Base-by-base conservation (phyloP, 345 rosid genomes). In the Eucalyptus melliodora region DNA sequence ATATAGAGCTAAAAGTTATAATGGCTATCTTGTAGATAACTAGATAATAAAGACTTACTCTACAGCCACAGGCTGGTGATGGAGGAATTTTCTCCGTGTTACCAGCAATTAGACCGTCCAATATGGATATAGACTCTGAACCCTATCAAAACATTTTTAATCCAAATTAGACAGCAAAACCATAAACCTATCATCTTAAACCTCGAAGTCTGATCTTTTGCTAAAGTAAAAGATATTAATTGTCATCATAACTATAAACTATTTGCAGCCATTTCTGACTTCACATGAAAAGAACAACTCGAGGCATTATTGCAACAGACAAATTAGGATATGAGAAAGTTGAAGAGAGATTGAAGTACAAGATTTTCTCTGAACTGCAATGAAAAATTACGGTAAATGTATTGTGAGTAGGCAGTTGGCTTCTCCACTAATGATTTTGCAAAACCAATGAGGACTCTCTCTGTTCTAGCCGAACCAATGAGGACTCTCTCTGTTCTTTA, bases 31-130 rank as follows among this genome's bases (percentile, higher is more conserved):
- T 15, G 77, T 16, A 65, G 77, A 65, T 65, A n/a, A 23, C n/a
- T 16, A 65, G 40, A 65, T 65, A 65, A 23, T 65, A 65, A 90
- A 87, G 91, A 94, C 99, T 95, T 93, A 97, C 99, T 96, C 97
- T 37, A 95, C 86, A 81, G 96, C 98, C 91, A 90, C 65, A 89
- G 97, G 97, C 93, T 86, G 96, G 95, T 87, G 96, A 86, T 53
- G 95, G 86, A 93, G 98, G 99, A 91, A 97, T 95, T 90, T 91
- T 92, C 95, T 50, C 49, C 3, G 91, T 91, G 89, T 94, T 93
- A 83, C 91, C 92, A 72, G 96, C 91, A 89, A 93, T 92, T 88
- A 97, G 92, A 90, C 92, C 89, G 85, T 96, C 98, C 81, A 95
- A 60, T 87, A 93, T 82, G 85, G 90, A 93, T 89, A 92, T 89